Base-by-base conservation (phyloP, 768 basidiomycete species). In the Serendipita sp. region DNA sequence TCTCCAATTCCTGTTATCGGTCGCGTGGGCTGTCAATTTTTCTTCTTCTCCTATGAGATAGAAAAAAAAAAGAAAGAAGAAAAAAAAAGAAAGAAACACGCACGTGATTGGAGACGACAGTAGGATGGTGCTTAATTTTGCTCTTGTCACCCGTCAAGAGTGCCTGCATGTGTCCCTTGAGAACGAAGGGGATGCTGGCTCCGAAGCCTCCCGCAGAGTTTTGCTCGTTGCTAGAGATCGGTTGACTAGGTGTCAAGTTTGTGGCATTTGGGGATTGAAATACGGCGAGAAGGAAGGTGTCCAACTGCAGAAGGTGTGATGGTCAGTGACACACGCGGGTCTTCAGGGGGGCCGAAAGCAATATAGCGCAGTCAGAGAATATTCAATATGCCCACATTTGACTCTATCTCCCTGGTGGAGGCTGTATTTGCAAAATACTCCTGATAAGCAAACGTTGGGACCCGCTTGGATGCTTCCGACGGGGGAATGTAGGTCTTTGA, bases 391-490 rank as follows among this genome's bases (percentile, higher is more conserved):
- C 23, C 64, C 65, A 87, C 88, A 66, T 82, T 76, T 8, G 73
- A 74, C 67, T 86, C 83, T 30, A 90, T 79, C 65, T 81, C 78
- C 2, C 73, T 66, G 0, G 81, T 80, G 2, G 84, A 82, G 28
- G 74, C 71, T 8, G 78, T 73, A 54, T 78, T 77, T 10, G 80
- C 78, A 69, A 91, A 83, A 71, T 84, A 86, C 0, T 83, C 74
- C 71, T 88, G 86, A 71, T 91, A 91, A 4, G 79, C 81, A 44
- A 82, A 78, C 65, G 82, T 77, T 4, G 87, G 87, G 11, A 78
- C 77, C 10, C 71, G 77, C 60, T 76, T 72, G 0, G 76, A 83
- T 4, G 85, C 69, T 44, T 83, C 76, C 51, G 82, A 75, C 2
- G 86, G 72, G 0, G 87, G 71, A 8, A 79, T 67, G 66, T 82